These are phyloP conservation scores for Podaxis sp. DNA, from an alignment of 768 basidiomycete species.

Conservation along the genomic window DNA sequence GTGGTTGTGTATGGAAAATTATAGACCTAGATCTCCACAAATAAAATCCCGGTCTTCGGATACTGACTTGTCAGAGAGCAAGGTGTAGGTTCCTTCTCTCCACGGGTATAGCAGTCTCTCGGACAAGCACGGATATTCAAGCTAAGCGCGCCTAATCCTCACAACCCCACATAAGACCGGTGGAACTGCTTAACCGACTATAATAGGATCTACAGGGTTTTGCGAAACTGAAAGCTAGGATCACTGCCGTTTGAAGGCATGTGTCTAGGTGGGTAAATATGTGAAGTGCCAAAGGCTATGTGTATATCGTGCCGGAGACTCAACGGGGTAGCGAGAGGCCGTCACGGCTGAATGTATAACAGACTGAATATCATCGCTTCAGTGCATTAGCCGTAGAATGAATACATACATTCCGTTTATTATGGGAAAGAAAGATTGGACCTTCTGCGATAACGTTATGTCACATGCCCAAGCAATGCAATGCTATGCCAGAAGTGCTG, in stretches of 20 bases:
- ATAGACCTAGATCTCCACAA: neutral
- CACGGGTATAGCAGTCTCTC: neutral
- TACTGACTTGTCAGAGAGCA: neutral
- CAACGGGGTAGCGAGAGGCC: neutral
- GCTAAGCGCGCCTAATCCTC: neutral
- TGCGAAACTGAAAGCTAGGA: neutral
- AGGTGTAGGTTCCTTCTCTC: neutral
- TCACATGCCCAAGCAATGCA: neutral
- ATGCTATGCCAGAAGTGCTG: neutral
- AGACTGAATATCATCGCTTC: constrained; percentile 5
- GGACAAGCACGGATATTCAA: too few species aligned
- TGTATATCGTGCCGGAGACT: neutral
- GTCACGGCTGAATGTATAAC: neutral
- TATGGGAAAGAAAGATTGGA: neutral
- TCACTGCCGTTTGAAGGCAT: neutral
- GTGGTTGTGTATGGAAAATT: neutral
- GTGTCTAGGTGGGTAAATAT: neutral
- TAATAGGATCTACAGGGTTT: neutral
- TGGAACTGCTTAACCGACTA: neutral
- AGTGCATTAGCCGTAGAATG: neutral
- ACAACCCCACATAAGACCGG: neutral
- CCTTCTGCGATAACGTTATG: neutral
- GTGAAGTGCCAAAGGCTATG: neutral
- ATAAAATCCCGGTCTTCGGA: neutral
- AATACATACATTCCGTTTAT: neutral